Conservation (phyloP, 2,329 filamentous ascomycete species). For the Microcyclospora tardicrescens region DNA sequence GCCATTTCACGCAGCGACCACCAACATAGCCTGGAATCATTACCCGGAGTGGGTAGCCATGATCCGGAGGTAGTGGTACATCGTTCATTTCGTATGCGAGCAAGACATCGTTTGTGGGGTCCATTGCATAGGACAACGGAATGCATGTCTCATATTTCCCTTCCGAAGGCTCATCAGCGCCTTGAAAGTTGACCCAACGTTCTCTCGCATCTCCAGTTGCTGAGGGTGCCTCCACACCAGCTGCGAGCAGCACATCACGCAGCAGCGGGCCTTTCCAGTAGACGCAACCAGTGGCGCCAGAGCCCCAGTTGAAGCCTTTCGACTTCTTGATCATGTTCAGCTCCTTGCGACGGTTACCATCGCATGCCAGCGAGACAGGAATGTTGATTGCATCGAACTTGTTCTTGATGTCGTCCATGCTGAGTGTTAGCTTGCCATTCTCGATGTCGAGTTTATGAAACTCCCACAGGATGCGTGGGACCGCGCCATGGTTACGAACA, state of each 20-base stretch:
- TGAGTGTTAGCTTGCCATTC: conserved; percentile 25
- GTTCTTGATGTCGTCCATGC: conserved; percentile 33
- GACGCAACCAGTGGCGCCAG: conserved; percentile 35
- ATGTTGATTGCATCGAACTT: conserved; percentile 37
- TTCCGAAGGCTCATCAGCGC: conserved; percentile 35
- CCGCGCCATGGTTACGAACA: conserved; percentile 41
- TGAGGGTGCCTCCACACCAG: conserved; percentile 23
- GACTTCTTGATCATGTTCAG: conserved; percentile 38
- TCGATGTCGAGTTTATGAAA: conserved; percentile 38
- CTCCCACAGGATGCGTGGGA: conserved; percentile 39
- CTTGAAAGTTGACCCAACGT: conserved; percentile 38
- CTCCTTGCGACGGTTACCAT: conserved; percentile 40
- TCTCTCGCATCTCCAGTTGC: conserved; percentile 13
- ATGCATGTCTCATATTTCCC: conserved; percentile 38
- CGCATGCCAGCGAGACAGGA: conserved; percentile 36
- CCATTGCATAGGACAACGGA: conserved; percentile 37
- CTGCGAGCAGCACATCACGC: conserved; percentile 32
- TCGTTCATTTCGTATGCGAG: conserved; percentile 43
- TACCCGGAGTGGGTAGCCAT: conserved; percentile 31
- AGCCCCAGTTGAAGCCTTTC: conserved; percentile 38
- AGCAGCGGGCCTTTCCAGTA: conserved; percentile 39
- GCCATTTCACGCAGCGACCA: conserved; percentile 31
- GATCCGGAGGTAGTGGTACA: conserved; percentile 27
- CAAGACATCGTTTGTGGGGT: conserved; percentile 36
- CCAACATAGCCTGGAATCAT: conserved; percentile 32